A percentile compares a stretch with the other conserved stretches of the same genome.
These are phyloP conservation scores for Debaryomycetaceae sp. DNA, from an alignment of 1,139 yeast genomes.

Conservation along the genomic window DNA sequence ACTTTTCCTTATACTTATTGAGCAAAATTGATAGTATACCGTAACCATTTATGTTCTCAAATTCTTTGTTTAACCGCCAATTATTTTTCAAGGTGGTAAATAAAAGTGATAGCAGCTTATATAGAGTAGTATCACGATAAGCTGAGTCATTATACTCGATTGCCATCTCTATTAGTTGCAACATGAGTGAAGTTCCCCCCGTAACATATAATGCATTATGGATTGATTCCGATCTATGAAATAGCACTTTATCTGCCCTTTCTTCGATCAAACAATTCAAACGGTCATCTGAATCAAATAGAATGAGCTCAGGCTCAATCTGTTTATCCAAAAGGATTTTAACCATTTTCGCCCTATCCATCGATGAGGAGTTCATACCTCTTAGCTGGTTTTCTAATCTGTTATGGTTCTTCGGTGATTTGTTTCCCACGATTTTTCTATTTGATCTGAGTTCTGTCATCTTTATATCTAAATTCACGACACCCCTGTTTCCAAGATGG, in stretches of 20 bases:
- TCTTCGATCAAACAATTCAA: slow-evolving; percentile 14
- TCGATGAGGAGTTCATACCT: slow-evolving; percentile 1
- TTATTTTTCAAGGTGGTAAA: slow-evolving; percentile 27
- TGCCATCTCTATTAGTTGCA: slow-evolving; percentile 29
- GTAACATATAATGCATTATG: slow-evolving; percentile 30
- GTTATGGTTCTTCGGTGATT: slow-evolving; percentile 1
- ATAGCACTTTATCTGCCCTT: slow-evolving; percentile 13
- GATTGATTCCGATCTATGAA: slow-evolving; percentile 27
- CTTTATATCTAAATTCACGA: slow-evolving; percentile 25
- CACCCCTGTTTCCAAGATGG: slow-evolving; percentile 26
- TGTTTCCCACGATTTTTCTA: slow-evolving; percentile 8
- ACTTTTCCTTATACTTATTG: slow-evolving; percentile 24
- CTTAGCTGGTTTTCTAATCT: not conserved
- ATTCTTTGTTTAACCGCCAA: slow-evolving; percentile 41
- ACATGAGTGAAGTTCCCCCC: slow-evolving; percentile 36
- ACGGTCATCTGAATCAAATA: slow-evolving; percentile 30
- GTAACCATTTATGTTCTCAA: slow-evolving; percentile 43
- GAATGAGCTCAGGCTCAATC: slow-evolving; percentile 24
- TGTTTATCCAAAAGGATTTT: slow-evolving; percentile 15
- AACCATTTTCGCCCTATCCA: slow-evolving; percentile 21
- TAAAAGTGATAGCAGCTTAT: slow-evolving; percentile 22
- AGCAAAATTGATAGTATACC: slow-evolving; percentile 33
- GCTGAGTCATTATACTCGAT: slow-evolving; percentile 6
- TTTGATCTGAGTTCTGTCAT: slow-evolving; percentile 18
- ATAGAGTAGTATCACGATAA: slow-evolving; percentile 20